Conservation (phyloP, 176 grass and related monocot species). For the Musa troglodytarum region DNA sequence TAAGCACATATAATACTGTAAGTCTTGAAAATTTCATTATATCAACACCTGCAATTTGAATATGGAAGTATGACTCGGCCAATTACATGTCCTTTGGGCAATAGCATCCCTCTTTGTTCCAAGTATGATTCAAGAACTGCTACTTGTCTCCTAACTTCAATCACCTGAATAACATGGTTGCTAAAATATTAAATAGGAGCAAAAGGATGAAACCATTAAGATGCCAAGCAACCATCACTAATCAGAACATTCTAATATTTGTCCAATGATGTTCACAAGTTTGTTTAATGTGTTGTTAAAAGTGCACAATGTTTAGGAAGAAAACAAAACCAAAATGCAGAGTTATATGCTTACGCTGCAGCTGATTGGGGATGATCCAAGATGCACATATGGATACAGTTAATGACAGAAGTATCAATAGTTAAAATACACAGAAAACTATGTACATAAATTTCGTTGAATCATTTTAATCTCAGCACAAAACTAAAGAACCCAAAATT, state of each 20-base stretch:
- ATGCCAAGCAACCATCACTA: not conserved
- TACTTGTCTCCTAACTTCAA: slow-evolving; percentile 57
- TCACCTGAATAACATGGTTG: slow-evolving; percentile 40
- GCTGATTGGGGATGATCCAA: too few relatives aligned
- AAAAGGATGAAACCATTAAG: not conserved
- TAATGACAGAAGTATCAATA: too few relatives aligned
- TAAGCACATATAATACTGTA: not conserved
- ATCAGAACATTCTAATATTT: not conserved
- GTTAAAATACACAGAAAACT: too few relatives aligned
- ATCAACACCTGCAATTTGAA: slow-evolving; percentile 45
- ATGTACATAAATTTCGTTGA: too few relatives aligned
- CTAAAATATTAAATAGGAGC: slow-evolving; percentile 13
- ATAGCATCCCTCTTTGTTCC: slow-evolving; percentile 59
- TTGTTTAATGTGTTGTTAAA: not conserved
- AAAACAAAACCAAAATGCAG: too few relatives aligned
- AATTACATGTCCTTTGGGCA: slow-evolving; percentile 53
- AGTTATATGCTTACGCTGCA: too few relatives aligned
- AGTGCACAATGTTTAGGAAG: too few relatives aligned
- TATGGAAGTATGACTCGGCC: slow-evolving; percentile 75
- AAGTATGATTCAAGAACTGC: slow-evolving; percentile 83
- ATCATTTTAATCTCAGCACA: too few relatives aligned
- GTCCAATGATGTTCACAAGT: not conserved
- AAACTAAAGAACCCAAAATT: too few relatives aligned
- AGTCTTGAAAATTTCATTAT: not conserved
- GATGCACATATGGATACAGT: too few relatives aligned